phyloP scores from a whole-genome alignment of 805 yeast species.

The Komagataella pastoris region DNA sequence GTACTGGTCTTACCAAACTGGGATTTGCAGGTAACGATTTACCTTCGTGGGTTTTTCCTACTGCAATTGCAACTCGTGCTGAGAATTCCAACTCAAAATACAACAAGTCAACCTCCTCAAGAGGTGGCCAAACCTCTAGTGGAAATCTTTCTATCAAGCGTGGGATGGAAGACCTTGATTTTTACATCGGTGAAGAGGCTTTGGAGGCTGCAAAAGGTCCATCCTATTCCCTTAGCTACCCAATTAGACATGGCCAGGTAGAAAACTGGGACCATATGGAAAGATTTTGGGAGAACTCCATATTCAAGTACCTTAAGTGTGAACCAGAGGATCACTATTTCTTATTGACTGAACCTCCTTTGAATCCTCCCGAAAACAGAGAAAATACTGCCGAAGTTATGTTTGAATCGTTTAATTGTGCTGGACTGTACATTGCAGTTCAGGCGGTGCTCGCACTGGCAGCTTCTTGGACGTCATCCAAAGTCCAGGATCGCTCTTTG shows the following conservation, averaged over 20 bases:
- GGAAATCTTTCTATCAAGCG: constrained; percentile 50
- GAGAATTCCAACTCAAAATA: constrained; percentile 23
- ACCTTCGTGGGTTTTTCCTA: constrained; percentile 94
- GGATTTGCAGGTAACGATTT: constrained; percentile 99
- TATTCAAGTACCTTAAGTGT: constrained; percentile 90
- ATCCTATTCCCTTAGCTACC: constrained; percentile 75
- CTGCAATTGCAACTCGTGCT: constrained; percentile 79
- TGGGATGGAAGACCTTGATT: constrained; percentile 90
- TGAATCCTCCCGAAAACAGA: constrained; percentile 99
- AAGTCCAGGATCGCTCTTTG: constrained; percentile 86
- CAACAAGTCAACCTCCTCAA: constrained; percentile 26
- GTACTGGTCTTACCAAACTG: constrained; percentile 94
- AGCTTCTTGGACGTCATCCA: constrained; percentile 97
- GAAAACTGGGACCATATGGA: constrained; percentile 99
- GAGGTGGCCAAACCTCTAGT: constrained; percentile 13
- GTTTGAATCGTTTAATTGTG: constrained; percentile 98
- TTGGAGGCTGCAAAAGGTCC: constrained; percentile 84
- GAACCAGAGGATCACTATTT: constrained; percentile 99
- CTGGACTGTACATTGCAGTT: constrained; percentile 95
- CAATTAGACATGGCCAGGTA: constrained; percentile 94
- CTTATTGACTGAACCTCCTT: constrained; percentile 92
- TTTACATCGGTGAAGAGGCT: constrained; percentile 94
- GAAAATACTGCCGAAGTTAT: constrained; percentile 97
- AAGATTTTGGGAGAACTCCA: constrained; percentile 95
- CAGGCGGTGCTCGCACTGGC: constrained; percentile 98